Base-by-base conservation (phyloP, 495 filamentous ascomycete genomes). In the Trichoderma parareesei region DNA sequence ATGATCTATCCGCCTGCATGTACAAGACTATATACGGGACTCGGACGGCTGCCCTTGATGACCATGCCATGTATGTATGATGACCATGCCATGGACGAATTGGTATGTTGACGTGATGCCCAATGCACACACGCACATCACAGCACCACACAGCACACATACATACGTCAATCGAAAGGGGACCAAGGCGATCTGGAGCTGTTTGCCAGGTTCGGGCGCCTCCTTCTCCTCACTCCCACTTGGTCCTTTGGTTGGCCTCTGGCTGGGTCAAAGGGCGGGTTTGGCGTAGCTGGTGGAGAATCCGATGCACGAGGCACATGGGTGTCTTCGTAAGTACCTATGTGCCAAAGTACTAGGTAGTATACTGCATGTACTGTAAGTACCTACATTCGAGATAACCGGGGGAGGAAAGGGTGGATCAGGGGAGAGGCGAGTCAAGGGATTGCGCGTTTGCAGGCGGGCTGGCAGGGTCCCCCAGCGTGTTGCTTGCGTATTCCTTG, bases 361-460 rank as follows among this genome's bases (percentile, higher is more conserved):
- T n/a, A n/a, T n/a, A n/a, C n/a, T 27, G 27, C 2, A 27, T 27
- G 27, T 27, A 27, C 27, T 27, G 27, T 27, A 27, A 1, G 27
- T 27, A 27, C 16, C n/a, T 49, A 49, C 46, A 49, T 49, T 11
- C 40, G 11, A 57, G 53, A 57, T 57, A 57, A 27, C 53, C 53
- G 53, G 53, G 53, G 53, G 27, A 57, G 53, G 53, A 27, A 20
- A 57, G 7, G 53, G 16, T 14, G 53, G 18, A 57, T 9, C 16
- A 57, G 27, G 27, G 27, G 27, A 57, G 27, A 57, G 53, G 53
- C 53, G 53, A 57, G 53, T 57, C 53, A 57, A 57, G 53, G 49
- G 49, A 35, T 57, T 18, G 49, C 44, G 44, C 44, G 44, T n/a
- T 27, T 49, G 46, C 20, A 57, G 27, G 27, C 27, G 2, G 27